Percentiles rank a stretch among this genome's conserved stretches.
Conservation (phyloP, 2,329 filamentous ascomycete genomes). For the Aureobasidium sp. region DNA sequence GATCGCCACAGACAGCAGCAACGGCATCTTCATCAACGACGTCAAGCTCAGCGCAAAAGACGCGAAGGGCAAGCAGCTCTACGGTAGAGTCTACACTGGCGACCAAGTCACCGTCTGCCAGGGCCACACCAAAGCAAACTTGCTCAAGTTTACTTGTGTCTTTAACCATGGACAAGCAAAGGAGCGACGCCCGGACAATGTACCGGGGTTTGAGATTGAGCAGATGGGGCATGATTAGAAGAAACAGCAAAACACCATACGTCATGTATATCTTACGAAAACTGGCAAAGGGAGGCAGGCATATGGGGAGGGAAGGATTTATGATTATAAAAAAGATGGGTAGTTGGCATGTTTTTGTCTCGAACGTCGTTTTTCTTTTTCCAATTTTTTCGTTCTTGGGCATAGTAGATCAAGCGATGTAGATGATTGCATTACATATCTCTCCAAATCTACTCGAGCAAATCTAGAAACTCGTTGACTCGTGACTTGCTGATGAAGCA, state of each 20-base stretch:
- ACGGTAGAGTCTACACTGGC: conserved; percentile 64
- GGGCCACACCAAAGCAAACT: conserved; percentile 19
- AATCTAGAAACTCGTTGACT: neutral
- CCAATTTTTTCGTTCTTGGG: neutral
- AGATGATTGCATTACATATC: neutral
- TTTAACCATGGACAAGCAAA: conserved; percentile 36
- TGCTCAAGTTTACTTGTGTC: conserved; percentile 38
- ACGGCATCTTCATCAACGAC: conserved; percentile 71
- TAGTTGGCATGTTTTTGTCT: neutral
- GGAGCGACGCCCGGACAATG: conserved; percentile 3
- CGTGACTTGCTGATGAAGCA: neutral
- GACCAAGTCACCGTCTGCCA: conserved; percentile 71
- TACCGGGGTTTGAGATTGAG: conserved; percentile 5
- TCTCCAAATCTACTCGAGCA: neutral
- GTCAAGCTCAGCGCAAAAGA: conserved; percentile 54
- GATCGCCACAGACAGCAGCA: conserved; percentile 71
- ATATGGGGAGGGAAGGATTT: neutral
- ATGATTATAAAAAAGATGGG: neutral
- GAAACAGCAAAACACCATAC: neutral
- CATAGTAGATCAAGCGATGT: neutral
- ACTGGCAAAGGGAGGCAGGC: neutral
- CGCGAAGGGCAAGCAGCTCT: conserved; percentile 47
- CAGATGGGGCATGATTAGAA: conserved; percentile 7
- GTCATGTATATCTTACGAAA: conserved; percentile 3
- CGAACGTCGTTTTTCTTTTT: neutral